These are phyloP conservation scores for Massariosphaeria phaeospora DNA, from an alignment of 495 filamentous ascomycete genomes.

Conservation along the genomic window DNA sequence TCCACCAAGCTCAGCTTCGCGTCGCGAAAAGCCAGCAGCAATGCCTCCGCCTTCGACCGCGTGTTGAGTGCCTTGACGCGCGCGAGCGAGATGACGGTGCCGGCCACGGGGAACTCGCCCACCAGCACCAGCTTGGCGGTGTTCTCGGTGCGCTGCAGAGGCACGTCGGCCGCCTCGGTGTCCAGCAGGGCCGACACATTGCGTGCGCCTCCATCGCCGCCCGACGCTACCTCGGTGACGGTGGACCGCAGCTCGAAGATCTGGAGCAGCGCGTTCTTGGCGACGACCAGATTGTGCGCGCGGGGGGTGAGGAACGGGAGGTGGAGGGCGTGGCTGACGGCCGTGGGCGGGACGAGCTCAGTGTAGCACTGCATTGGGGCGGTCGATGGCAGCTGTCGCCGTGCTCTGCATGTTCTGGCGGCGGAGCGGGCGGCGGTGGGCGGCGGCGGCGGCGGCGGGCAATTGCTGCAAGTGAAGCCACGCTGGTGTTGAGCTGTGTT, in stretches of 20 bases:
- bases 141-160: conserved; percentile 51
- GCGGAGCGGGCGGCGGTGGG: neutral
- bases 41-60: conserved; percentile 76
- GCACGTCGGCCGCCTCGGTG: conserved; percentile 26
- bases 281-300: conserved; percentile 78
- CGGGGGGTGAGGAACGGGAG: conserved; percentile 70
- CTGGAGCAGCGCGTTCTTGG: conserved; percentile 85
- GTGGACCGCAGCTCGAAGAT: conserved; percentile 62
- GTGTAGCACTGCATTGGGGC: conserved; percentile 76
- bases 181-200: conserved; percentile 19
- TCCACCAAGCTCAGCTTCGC: conserved; percentile 89
- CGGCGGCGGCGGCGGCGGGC: no score
- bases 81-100: conserved; percentile 75
- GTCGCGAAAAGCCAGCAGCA: conserved; percentile 79
- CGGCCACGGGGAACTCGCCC: conserved; percentile 73
- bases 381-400: neutral
- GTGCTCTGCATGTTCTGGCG: neutral
- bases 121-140: conserved; percentile 78
- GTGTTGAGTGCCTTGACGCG: conserved; percentile 64
- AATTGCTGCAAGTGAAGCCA: neutral
- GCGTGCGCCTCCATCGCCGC: conserved; percentile 34
- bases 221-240: conserved; percentile 20
- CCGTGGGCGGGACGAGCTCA: conserved; percentile 85
- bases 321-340: conserved; percentile 80
- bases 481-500: neutral